These are phyloP conservation scores for Phylloporus arenicola DNA, from an alignment of 768 basidiomycete species.

Conservation along the genomic window DNA sequence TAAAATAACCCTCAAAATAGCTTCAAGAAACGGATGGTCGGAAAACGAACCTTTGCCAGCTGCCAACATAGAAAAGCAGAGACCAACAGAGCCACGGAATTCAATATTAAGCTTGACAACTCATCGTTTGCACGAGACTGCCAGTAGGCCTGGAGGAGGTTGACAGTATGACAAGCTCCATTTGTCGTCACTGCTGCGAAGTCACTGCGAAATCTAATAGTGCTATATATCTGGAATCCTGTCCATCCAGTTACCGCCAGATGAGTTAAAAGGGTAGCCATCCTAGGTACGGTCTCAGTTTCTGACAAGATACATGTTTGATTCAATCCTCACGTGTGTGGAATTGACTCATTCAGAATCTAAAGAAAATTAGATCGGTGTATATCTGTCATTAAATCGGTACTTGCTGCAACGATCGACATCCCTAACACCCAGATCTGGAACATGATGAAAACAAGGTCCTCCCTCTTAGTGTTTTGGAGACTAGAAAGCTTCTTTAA, in stretches of 20 bases:
- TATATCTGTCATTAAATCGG: conserved; percentile 17
- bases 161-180: conserved; percentile 54
- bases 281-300: conserved; percentile 19
- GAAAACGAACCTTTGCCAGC: conserved; percentile 55
- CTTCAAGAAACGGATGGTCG: neutral
- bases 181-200: conserved; percentile 55
- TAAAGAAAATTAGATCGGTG: conserved; percentile 1
- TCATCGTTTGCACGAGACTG: conserved; percentile 52
- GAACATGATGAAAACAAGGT: conserved; percentile 71
- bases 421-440: conserved; percentile 78
- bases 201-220: conserved; percentile 48
- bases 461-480: conserved; percentile 69
- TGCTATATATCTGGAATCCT: conserved; percentile 58
- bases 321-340: conserved; percentile 46
- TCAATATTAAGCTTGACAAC: conserved; percentile 57
- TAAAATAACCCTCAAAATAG: neutral
- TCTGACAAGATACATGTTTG: neutral
- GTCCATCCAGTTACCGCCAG: conserved; percentile 70
- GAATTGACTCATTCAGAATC: conserved; percentile 70
- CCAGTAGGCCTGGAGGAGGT: conserved; percentile 67
- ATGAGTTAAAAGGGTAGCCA: conserved; percentile 71
- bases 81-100: conserved; percentile 52
- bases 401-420: conserved; percentile 56
- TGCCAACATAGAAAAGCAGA: conserved; percentile 67
- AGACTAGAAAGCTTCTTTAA: conserved; percentile 39